A percentile compares a stretch with the other conserved stretches of the same genome.
phyloP scores from a whole-genome alignment of 768 basidiomycete species.

The Russula griseocarnosa region DNA sequence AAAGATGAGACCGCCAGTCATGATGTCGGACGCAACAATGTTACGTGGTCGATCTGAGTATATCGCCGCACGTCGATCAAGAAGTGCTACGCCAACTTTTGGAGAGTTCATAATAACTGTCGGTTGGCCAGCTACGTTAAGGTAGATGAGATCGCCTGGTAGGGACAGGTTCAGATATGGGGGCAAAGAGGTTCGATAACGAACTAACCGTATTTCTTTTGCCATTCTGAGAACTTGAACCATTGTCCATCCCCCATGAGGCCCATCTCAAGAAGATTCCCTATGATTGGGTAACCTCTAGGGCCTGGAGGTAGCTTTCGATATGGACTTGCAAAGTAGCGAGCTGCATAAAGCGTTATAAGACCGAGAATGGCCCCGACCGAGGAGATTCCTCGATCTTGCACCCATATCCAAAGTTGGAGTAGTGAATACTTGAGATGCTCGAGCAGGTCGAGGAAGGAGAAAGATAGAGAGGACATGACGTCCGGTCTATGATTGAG shows the following conservation, averaged over 20 bases:
- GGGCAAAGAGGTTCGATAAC: not conserved
- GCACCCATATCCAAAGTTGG: not conserved
- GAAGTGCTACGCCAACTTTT: not conserved
- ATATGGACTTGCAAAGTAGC: not conserved
- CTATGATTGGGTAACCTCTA: not conserved
- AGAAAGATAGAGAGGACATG: not conserved
- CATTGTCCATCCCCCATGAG: not conserved
- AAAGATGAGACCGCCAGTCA: not conserved
- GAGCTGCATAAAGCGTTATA: not conserved
- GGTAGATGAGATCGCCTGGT: constrained; percentile 5
- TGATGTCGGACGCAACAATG: constrained; percentile 1
- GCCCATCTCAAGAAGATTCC: not conserved
- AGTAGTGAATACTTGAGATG: not conserved
- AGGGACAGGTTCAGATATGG: not conserved
- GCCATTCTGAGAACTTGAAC: not conserved
- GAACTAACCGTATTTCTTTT: not conserved
- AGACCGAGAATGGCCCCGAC: not conserved
- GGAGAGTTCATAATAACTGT: not conserved
- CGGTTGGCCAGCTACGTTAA: not conserved
- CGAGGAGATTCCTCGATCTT: not conserved
- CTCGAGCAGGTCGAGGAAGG: not conserved
- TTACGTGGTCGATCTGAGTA: not conserved
- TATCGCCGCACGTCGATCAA: not conserved
- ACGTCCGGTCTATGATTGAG: not conserved
- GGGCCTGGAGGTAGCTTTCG: not conserved